A percentile compares a stretch with the other conserved stretches of the same genome.
These are phyloP conservation scores for Cladosporium austrohemisphaericum DNA, from an alignment of 2,329 filamentous ascomycete species.

Conservation along the genomic window DNA sequence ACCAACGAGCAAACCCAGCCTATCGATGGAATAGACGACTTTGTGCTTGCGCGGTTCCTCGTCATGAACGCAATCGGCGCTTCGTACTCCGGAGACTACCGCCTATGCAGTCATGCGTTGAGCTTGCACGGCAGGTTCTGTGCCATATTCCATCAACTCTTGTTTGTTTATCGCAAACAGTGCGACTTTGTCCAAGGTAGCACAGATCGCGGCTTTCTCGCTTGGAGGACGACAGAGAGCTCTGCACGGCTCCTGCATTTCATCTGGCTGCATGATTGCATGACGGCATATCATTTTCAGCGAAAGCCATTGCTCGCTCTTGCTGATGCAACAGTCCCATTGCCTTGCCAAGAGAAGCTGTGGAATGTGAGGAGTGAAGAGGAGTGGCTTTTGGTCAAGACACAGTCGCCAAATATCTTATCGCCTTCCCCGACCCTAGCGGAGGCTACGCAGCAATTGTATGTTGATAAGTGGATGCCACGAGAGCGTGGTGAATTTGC, in stretches of 20 bases:
- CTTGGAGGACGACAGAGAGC: background rate
- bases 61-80: conserved; percentile 18
- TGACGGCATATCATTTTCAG: conserved; percentile 18
- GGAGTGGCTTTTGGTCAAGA: conserved; percentile 22
- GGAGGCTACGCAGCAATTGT: conserved; percentile 44
- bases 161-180: background rate
- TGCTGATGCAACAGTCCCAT: conserved; percentile 20
- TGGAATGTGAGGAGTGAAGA: conserved; percentile 25
- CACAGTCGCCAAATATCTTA: conserved; percentile 15
- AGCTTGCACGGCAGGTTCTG: background rate
- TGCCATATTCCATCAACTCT: background rate
- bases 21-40: conserved; percentile 1
- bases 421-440: conserved; percentile 32
- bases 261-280: conserved; percentile 20
- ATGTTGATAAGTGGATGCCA: conserved; percentile 48
- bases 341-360: conserved; percentile 27
- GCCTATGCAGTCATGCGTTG: conserved; percentile 6
- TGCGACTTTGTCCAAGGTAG: background rate
- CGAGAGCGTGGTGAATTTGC: conserved; percentile 47
- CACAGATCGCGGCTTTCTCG: background rate
- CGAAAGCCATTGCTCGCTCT: conserved; percentile 17
- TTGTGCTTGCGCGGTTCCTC: conserved; percentile 17
- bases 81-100: conserved; percentile 20
- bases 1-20: background rate
- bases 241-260: conserved; percentile 23